Evolutionary conservation across 352 stramenopile genomes (phyloP).

Genomic region (Pythium biforme): DNA sequence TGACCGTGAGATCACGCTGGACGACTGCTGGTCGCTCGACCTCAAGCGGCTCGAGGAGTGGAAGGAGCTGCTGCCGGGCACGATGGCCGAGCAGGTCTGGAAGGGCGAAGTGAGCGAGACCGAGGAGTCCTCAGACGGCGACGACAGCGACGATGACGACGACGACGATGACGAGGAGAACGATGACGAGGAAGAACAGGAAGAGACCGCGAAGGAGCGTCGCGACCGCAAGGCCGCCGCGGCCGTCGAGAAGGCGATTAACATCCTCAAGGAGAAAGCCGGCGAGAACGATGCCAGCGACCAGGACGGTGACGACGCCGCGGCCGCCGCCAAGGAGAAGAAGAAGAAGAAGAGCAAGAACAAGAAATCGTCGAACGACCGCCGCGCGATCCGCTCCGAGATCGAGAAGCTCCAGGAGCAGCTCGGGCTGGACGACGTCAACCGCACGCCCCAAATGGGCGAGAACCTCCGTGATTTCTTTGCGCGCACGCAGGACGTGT

Average conservation of each 20-base stretch:
- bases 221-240: conserved; percentile 18
- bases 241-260: conserved; percentile 45
- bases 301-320: conserved; percentile 10
- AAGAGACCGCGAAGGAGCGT: conserved; percentile 28
- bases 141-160: conserved; percentile 74
- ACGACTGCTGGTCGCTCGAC: conserved; percentile 95
- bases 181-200: conserved; percentile 35
- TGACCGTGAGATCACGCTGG: conserved; percentile 94
- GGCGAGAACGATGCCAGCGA: conserved; percentile 25
- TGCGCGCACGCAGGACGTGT: conserved; percentile 73
- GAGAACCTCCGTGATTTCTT: conserved; percentile 89
- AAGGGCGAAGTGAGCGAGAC: conserved; percentile 85
- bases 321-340: conserved; percentile 31
- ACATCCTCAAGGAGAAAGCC: conserved; percentile 53
- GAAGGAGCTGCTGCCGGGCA: conserved; percentile 90
- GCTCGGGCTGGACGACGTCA: conserved; percentile 62
- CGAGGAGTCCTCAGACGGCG: conserved; percentile 79
- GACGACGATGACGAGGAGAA: conserved; percentile 50
- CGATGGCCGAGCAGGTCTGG: conserved; percentile 93
- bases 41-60: conserved; percentile 93
- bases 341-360: conserved; percentile 67
- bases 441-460: conserved; percentile 74
- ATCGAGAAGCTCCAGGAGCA: conserved; percentile 86
- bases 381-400: conserved; percentile 64
- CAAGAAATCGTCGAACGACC: conserved; percentile 67